Evolutionary conservation across 2,329 filamentous ascomycete genomes (phyloP).

Genomic region (Colletotrichum tropicale): DNA sequence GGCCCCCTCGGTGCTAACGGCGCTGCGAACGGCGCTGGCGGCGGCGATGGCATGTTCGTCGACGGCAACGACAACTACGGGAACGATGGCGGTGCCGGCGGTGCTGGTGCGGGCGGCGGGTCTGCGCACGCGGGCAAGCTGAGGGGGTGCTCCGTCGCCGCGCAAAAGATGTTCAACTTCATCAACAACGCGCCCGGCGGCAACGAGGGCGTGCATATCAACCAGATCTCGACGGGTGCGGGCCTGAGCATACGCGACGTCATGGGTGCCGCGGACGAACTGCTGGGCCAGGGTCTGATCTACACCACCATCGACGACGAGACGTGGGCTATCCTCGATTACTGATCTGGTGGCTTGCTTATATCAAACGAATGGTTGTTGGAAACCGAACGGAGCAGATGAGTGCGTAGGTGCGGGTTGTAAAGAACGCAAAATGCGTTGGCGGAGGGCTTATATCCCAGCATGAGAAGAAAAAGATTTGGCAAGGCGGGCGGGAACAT

Average conservation of each 20-base stretch:
- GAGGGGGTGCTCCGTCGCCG: conserved; percentile 56
- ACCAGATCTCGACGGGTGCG: conserved; percentile 72
- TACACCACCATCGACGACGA: conserved; percentile 93
- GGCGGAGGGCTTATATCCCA: not conserved
- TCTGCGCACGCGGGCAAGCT: conserved; percentile 41
- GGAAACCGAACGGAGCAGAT: not conserved
- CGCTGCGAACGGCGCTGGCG: conserved; percentile 36
- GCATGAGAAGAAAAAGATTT: not conserved
- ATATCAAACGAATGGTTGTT: not conserved
- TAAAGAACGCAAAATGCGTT: not conserved
- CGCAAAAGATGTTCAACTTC: conserved; percentile 73
- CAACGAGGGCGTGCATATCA: conserved; percentile 84
- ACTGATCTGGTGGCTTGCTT: conserved; percentile 34
- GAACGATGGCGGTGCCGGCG: conserved; percentile 41
- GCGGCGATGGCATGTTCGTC: conserved; percentile 59
- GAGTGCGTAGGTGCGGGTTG: not conserved
- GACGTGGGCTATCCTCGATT: conserved; percentile 87
- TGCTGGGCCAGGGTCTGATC: conserved; percentile 75
- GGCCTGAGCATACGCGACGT: conserved; percentile 74
- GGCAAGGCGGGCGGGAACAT: not conserved
- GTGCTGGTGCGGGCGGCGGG: conserved; percentile 38
- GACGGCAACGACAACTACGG: conserved; percentile 49
- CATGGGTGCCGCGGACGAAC: conserved; percentile 78
- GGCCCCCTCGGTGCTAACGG: conserved; percentile 61
- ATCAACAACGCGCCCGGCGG: conserved; percentile 71